Base-by-base conservation (phyloP, 2,329 filamentous ascomycete genomes). In the Calonectria henricotiae region DNA sequence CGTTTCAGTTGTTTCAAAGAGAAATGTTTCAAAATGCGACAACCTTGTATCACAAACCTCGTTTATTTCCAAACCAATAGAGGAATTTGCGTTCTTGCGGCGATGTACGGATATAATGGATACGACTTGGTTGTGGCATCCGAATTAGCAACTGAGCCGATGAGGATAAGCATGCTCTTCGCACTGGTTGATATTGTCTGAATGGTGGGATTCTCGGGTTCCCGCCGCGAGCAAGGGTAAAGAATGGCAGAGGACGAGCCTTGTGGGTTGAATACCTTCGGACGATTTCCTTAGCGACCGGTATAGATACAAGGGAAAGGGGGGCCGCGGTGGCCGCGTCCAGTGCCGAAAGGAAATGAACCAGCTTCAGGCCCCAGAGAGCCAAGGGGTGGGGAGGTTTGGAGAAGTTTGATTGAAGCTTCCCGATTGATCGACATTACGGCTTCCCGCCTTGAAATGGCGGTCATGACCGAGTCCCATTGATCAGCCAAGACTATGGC, bases 401-500 rank as follows among this genome's bases (percentile, higher is more conserved):
- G 65, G 68, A 70, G 35, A 66, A 43, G 63, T 70, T 70, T 74
- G 71, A 73, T 75, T 75, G 70, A 69, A 62, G 46, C 65, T 32
- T 66, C 65, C 69, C 65, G 61, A 74, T 51, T 25, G 76, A 77
- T 77, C 73, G 68, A 71, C 76, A 74, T 75, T 74, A 46, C 64
- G 35, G 51, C 62, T 66, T 58, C 72, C 69, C 39, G 32, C 46
- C 62, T 69, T 23, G 55, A 69, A 69, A 65, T 39, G 37, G 55
- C 67, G 62, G 67, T 61, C 67, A 65, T 47, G 37, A 41, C 44
- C 43, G 62, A 54, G 54, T 65, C 55, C 62, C 67, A 65, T 65
- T 62, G 62, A 69, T 55, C 62, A 65, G 47, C 58, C 49, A 68
- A 62, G 54, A 55, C 62, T 39, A 39, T 25, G 54, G 39, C 64